Conservation (phyloP, 306 rosid genomes). For the Hippophae tibetana region DNA sequence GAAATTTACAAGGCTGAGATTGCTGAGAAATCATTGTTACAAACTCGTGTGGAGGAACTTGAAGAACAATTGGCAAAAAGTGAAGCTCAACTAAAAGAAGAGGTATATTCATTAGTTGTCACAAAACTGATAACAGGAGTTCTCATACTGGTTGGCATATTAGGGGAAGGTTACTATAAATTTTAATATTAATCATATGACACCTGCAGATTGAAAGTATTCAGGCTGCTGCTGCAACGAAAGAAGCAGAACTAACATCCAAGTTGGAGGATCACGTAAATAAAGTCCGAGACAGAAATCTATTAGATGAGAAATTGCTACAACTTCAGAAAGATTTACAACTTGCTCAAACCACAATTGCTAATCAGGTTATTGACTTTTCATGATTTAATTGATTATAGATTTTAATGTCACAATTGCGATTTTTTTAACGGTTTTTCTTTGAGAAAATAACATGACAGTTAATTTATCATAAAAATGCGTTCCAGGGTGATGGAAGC, state of each 20-base stretch:
- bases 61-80: slow-evolving; percentile 47
- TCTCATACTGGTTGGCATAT: neutral
- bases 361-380: slow-evolving; percentile 45
- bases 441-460: neutral
- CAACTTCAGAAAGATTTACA: slow-evolving; percentile 67
- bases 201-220: slow-evolving; percentile 48
- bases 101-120: slow-evolving; percentile 40
- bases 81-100: slow-evolving; percentile 53
- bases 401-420: no score
- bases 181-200: slow-evolving; percentile 18
- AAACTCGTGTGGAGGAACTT: slow-evolving; percentile 48
- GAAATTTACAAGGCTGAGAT: slow-evolving; percentile 55
- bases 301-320: slow-evolving; percentile 44
- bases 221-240: slow-evolving; percentile 42
- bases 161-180: neutral
- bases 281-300: slow-evolving; percentile 38
- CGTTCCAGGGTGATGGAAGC: slow-evolving; percentile 48
- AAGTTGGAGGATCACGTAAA: slow-evolving; percentile 50
- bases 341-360: slow-evolving; percentile 35
- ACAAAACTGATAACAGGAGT: slow-evolving; percentile 2
- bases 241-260: slow-evolving; percentile 52
- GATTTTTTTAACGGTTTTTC: neutral
- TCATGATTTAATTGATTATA: neutral
- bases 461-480: slow-evolving; percentile 12
- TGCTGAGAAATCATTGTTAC: slow-evolving; percentile 52